Evolutionary conservation across 495 filamentous ascomycete species (phyloP).

Genomic region (Neurospora intermedia): DNA sequence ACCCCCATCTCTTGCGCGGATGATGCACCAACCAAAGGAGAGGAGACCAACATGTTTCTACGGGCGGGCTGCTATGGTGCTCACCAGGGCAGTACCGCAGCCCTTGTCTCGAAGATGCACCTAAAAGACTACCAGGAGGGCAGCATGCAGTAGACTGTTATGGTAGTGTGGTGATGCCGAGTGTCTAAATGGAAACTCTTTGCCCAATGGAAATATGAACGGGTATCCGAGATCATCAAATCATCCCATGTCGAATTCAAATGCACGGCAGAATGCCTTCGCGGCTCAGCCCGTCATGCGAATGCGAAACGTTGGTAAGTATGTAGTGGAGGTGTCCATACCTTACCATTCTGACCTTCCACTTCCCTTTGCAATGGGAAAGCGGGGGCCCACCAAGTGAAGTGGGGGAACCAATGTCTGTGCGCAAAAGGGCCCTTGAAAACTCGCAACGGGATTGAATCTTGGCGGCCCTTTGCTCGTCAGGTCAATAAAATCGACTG

Average conservation of each 20-base stretch:
- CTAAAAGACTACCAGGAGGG: neutral
- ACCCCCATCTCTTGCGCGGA: neutral
- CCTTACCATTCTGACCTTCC: neutral
- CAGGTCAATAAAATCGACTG: too few relatives aligned
- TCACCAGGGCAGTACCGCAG: neutral
- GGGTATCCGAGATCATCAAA: neutral
- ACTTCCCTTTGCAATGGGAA: neutral
- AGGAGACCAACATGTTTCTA: neutral
- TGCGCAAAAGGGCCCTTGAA: neutral
- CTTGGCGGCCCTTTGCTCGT: too few relatives aligned
- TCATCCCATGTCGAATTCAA: neutral
- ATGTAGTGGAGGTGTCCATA: neutral
- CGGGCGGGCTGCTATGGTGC: neutral
- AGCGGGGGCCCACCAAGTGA: neutral
- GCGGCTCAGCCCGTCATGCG: neutral
- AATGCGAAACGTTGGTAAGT: neutral
- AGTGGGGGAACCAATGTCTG: neutral
- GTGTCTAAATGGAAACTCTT: neutral
- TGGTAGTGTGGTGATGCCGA: neutral
- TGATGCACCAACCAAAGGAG: neutral
- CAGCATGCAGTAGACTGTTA: neutral
- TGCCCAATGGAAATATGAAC: neutral
- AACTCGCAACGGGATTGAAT: neutral
- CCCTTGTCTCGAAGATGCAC: neutral
- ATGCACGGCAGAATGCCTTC: neutral